Conservation (phyloP, 768 basidiomycete species). For the Nidularia sp. region DNA sequence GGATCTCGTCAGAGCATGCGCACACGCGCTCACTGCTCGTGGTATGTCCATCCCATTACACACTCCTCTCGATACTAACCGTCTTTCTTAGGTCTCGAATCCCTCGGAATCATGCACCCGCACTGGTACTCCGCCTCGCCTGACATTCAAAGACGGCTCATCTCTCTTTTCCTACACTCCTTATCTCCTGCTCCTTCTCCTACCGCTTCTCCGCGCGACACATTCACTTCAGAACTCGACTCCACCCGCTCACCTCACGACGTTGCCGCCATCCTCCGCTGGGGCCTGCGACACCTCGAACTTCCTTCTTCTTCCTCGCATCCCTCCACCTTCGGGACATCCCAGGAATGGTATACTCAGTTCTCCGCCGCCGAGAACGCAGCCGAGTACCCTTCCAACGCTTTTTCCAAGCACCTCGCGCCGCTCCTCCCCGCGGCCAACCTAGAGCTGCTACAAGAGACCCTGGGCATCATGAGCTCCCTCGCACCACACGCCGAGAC, state of each 20-base stretch:
- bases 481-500: conserved; percentile 69
- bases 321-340: conserved; percentile 49
- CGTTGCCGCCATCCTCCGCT: conserved; percentile 75
- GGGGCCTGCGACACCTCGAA: conserved; percentile 73
- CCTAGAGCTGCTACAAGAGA: conserved; percentile 49
- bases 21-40: conserved; percentile 58
- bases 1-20: conserved; percentile 61
- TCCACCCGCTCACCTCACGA: conserved; percentile 71
- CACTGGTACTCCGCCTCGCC: conserved; percentile 79
- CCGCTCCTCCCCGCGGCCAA: conserved; percentile 60
- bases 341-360: conserved; percentile 62
- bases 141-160: conserved; percentile 60
- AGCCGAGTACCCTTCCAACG: conserved; percentile 55
- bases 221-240: conserved; percentile 61
- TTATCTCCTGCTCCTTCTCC: conserved; percentile 45
- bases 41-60: conserved; percentile 35
- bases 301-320: conserved; percentile 22
- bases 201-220: conserved; percentile 31
- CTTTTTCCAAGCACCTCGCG: conserved; percentile 57
- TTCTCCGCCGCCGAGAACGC: conserved; percentile 60
- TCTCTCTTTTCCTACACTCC: conserved; percentile 70
- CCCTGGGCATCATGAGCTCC: conserved; percentile 61
- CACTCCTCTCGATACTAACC: not conserved
- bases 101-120: conserved; percentile 81
- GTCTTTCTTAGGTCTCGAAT: conserved; percentile 58